Evolutionary conservation across 106 monocot species (phyloP), one percentile per base, ranked within the genome.

Genomic region (Allium sativum): DNA sequence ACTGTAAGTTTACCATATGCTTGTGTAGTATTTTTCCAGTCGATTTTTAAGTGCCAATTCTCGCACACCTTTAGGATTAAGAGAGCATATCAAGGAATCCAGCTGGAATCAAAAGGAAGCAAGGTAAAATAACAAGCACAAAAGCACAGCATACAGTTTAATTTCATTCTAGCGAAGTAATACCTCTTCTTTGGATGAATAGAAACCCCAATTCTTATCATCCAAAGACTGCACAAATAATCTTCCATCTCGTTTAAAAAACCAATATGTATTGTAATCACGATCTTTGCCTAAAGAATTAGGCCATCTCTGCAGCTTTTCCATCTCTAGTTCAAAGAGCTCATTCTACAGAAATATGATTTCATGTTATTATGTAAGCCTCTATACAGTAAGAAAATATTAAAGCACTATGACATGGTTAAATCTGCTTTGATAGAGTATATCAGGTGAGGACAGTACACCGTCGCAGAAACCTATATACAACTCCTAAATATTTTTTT

Each of bases 161-260:
- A 31, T 31, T 31, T 31, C 31, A 31, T 31, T 31, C 31, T 31
- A 53, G 10, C 11, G n/a, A 40, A 41, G 10, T 13, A 18, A 45
- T 56, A 67, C 67, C 67, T 67, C 67, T 12, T 67, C 67, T 18
- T 67, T 67, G 55, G 67, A 56, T 55, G 55, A 67, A 53, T 56
- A 67, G 45, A 44, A 67, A 18, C 67, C 55, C 67, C 67, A 67
- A 12, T 18, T 12, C 21, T 45, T 67, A 56, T 45, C 45, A 55
- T 67, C 67, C 18, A 56, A 17, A 46, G 20, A 56, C 43, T 67
- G 56, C 15, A 67, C 55, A 55, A 67, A 67, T 14, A 67, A 19
- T 56, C 54, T 56, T 19, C 67, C 67, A 12, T 67, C 67, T 14
- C 55, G 10, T 45, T 45, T 54, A 22, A 67, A 67, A 56, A 67